Conservation (phyloP, 2,329 filamentous ascomycete genomes). For the Aspergillus cejpii region DNA sequence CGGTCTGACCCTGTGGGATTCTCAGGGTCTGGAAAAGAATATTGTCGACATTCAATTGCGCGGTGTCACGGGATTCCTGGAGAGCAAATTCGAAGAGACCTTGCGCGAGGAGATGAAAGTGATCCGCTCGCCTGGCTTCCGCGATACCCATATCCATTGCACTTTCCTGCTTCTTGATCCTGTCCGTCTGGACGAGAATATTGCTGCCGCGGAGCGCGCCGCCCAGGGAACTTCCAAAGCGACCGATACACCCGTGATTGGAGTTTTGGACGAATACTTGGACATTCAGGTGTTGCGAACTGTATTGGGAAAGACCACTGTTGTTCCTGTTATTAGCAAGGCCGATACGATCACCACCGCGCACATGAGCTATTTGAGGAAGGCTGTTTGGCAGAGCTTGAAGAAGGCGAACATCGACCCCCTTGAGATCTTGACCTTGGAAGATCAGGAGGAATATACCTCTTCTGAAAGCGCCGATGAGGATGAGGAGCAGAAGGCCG, state of each 20-base stretch:
- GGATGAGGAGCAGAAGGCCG: slow-evolving; percentile 23
- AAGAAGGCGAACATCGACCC: slow-evolving; percentile 83
- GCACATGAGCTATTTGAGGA: slow-evolving; percentile 90
- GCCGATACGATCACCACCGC: slow-evolving; percentile 93
- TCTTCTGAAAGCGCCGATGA: slow-evolving; percentile 45
- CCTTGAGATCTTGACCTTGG: slow-evolving; percentile 74
- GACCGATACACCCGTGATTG: slow-evolving; percentile 44
- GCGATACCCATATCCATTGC: slow-evolving; percentile 95
- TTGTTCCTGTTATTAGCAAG: slow-evolving; percentile 92
- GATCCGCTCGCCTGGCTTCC: slow-evolving; percentile 79
- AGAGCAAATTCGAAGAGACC: slow-evolving; percentile 97
- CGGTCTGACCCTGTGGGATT: slow-evolving; percentile 93
- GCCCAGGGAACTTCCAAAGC: slow-evolving; percentile 49
- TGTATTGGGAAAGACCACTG: slow-evolving; percentile 86
- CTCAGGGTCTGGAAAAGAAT: slow-evolving; percentile 87
- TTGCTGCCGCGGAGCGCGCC: slow-evolving; percentile 58
- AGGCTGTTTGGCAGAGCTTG: slow-evolving; percentile 79
- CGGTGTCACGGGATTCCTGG: slow-evolving; percentile 84
- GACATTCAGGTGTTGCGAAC: slow-evolving; percentile 85
- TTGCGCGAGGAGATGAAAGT: slow-evolving; percentile 98
- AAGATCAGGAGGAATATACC: slow-evolving; percentile 63
- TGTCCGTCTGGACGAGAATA: slow-evolving; percentile 72
- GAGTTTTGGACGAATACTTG: slow-evolving; percentile 76
- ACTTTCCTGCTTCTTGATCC: slow-evolving; percentile 91
- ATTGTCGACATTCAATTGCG: slow-evolving; percentile 90